Evolutionary conservation across 257 asterid genomes (phyloP).

Genomic region (Cordia subcordata): DNA sequence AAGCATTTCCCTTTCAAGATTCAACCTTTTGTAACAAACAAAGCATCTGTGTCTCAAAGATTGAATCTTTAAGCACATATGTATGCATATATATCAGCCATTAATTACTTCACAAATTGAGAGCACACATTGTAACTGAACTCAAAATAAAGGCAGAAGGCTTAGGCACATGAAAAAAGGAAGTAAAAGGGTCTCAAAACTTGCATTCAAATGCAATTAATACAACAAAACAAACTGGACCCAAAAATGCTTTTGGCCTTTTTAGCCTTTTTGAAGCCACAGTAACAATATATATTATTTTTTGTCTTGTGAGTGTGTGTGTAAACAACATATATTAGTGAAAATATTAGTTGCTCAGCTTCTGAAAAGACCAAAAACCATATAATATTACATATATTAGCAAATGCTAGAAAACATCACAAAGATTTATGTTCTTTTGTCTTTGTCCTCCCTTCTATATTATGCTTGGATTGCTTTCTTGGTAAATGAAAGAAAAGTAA

Average conservation of each 20-base stretch:
- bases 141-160: constrained; percentile 2
- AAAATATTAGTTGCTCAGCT: neutral
- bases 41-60: constrained; percentile 2
- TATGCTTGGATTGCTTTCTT: too few species aligned
- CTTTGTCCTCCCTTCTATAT: too few species aligned
- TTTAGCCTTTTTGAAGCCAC: constrained; percentile 9
- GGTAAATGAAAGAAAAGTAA: too few species aligned
- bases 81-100: too few species aligned
- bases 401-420: constrained; percentile 13
- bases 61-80: neutral
- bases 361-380: constrained; percentile 11
- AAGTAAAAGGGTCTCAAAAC: constrained; percentile 13
- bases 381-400: constrained; percentile 1
- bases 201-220: constrained; percentile 10
- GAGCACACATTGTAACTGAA: constrained; percentile 1
- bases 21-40: constrained; percentile 5
- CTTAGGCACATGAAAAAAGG: neutral
- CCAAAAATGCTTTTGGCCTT: neutral
- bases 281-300: neutral
- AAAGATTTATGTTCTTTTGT: constrained; percentile 15
- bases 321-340: too few species aligned
- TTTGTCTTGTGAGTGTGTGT: too few species aligned
- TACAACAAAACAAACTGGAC: neutral
- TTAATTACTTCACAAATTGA: neutral
- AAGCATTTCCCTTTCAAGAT: constrained; percentile 9